Evolutionary conservation across 352 stramenopile genomes (phyloP).

Genomic region (Pythium volutum): DNA sequence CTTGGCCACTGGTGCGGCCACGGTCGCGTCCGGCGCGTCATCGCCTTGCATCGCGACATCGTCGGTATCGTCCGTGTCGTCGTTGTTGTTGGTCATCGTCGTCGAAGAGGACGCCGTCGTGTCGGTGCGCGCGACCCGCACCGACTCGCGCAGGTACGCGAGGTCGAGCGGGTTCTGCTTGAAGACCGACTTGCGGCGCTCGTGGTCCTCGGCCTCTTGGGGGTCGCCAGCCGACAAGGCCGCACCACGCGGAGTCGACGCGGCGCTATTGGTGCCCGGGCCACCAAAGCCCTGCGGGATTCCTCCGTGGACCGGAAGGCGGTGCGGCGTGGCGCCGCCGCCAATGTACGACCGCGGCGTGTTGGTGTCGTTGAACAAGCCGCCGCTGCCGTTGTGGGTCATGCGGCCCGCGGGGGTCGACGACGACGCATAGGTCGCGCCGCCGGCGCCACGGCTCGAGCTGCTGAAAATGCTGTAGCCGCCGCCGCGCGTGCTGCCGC

Average conservation of each 20-base stretch:
- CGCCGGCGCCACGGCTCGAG: conserved; percentile 4
- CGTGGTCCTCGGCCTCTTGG: conserved; percentile 27
- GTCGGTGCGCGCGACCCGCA: conserved; percentile 22
- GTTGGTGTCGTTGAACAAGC: conserved; percentile 57
- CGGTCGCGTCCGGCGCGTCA: not conserved
- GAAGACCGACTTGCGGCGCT: conserved; percentile 60
- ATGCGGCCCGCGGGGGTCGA: conserved; percentile 20
- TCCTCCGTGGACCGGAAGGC: not conserved
- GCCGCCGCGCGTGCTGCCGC: not conserved
- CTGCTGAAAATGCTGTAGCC: conserved; percentile 24
- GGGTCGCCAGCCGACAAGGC: not conserved
- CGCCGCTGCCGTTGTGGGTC: conserved; percentile 13
- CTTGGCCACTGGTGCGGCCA: not conserved
- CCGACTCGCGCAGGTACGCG: conserved; percentile 59
- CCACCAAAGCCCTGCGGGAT: conserved; percentile 2
- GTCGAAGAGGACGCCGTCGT: conserved; percentile 18
- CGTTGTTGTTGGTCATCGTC: conserved; percentile 19
- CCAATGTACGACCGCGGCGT: conserved; percentile 75
- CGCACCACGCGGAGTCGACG: conserved; percentile 8
- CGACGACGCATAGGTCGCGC: conserved; percentile 11
- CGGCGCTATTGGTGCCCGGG: not conserved
- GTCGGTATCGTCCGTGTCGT: too few species aligned
- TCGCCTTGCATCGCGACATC: conserved; percentile 17
- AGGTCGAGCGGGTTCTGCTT: conserved; percentile 70
- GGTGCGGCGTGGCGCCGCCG: conserved; percentile 57